Conservation (phyloP, 257 asterid species). For the Solanum bukasovii region DNA sequence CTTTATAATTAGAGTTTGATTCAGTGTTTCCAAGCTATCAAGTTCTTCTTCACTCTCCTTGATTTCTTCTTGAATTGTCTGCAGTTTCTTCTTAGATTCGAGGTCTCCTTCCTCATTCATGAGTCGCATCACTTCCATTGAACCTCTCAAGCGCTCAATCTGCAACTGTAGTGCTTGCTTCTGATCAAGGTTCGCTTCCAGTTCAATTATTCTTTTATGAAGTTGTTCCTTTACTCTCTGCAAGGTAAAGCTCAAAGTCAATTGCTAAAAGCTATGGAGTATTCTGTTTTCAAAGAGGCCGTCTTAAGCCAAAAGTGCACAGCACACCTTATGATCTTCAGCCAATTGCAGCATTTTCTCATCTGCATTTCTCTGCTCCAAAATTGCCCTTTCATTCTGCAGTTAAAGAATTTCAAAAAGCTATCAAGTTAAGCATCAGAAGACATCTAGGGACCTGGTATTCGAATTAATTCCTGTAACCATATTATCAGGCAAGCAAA, state of each 20-base stretch:
- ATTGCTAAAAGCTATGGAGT: not conserved
- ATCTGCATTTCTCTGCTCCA: constrained; percentile 55
- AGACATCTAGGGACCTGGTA: not conserved
- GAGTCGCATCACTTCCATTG: constrained; percentile 42
- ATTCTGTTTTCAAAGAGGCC: not conserved
- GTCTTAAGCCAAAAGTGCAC: not conserved
- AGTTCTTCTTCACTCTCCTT: constrained; percentile 52
- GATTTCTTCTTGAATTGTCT: constrained; percentile 37
- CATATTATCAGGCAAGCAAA: not conserved
- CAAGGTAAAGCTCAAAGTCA: not conserved
- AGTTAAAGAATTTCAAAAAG: not conserved
- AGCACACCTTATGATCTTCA: constrained; percentile 57
- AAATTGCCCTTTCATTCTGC: constrained; percentile 69
- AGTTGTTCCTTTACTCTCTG: constrained; percentile 60
- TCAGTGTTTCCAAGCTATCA: constrained; percentile 27
- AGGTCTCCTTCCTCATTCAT: constrained; percentile 48
- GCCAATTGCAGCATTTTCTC: constrained; percentile 50
- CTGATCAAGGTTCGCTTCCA: constrained; percentile 57
- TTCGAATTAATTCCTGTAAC: not conserved
- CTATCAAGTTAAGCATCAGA: not conserved
- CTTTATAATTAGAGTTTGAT: constrained; percentile 43
- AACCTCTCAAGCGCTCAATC: constrained; percentile 48
- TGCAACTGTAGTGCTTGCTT: constrained; percentile 60
- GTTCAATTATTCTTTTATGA: constrained; percentile 42
- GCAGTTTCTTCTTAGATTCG: constrained; percentile 34